phyloP scores from a whole-genome alignment of 2,329 filamentous ascomycete species.

The Stagonosporopsis chrysanthemi region DNA sequence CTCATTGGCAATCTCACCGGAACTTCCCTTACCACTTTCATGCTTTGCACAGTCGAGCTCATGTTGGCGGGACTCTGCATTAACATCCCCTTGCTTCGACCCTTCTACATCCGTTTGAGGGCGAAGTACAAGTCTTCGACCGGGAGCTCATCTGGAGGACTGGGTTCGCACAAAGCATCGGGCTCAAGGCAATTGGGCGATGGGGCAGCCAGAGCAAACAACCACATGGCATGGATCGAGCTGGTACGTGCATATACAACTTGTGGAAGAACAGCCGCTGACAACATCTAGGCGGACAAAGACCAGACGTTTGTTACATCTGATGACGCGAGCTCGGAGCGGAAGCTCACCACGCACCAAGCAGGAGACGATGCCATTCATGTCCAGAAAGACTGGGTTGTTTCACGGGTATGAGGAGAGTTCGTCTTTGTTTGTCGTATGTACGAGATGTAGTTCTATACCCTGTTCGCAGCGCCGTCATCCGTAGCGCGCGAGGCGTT shows the following conservation, averaged over 20 bases:
- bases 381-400: slow-evolving; percentile 26
- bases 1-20: slow-evolving; percentile 32
- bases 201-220: slow-evolving; percentile 16
- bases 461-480: background rate
- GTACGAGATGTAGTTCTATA: background rate
- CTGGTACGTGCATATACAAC: slow-evolving; percentile 19
- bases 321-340: slow-evolving; percentile 32
- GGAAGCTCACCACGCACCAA: slow-evolving; percentile 25
- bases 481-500: background rate
- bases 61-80: slow-evolving; percentile 34
- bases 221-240: slow-evolving; percentile 34
- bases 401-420: slow-evolving; percentile 17
- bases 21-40: slow-evolving; percentile 33
- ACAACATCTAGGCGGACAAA: slow-evolving; percentile 26
- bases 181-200: slow-evolving; percentile 10
- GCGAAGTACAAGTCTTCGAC: slow-evolving; percentile 27
- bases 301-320: slow-evolving; percentile 26
- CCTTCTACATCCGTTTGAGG: slow-evolving; percentile 32
- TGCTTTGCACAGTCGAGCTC: slow-evolving; percentile 33
- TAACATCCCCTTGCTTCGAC: slow-evolving; percentile 35
- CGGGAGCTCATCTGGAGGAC: background rate
- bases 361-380: slow-evolving; percentile 25
- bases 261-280: background rate
- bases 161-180: slow-evolving; percentile 8
- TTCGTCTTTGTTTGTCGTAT: too few species aligned